Conservation (phyloP, 2,329 filamentous ascomycete genomes). For the Dactylellina parvicollis region DNA sequence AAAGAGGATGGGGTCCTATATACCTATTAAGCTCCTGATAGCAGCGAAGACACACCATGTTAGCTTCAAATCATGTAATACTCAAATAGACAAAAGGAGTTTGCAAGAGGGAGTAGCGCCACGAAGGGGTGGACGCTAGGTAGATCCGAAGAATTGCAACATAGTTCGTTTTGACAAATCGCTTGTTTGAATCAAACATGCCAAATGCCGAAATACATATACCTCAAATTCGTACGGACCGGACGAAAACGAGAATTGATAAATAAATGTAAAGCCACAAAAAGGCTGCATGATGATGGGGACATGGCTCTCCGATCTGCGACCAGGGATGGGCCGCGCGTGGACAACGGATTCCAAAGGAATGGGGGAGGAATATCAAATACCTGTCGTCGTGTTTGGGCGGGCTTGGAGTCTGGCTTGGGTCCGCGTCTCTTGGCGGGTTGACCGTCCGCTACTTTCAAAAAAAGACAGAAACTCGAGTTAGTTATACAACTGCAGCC, state of each 20-base stretch:
- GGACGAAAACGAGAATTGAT: conserved; percentile 16
- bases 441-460: conserved; percentile 75
- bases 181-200: conserved; percentile 13
- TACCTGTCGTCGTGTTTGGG: conserved; percentile 89
- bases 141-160: conserved; percentile 51
- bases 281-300: conserved; percentile 4
- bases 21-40: conserved; percentile 54
- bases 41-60: conserved; percentile 27
- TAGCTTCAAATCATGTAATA: conserved; percentile 39
- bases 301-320: conserved; percentile 48
- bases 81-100: conserved; percentile 37
- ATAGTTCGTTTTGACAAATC: conserved; percentile 52
- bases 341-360: conserved; percentile 19
- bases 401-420: conserved; percentile 95
- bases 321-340: conserved; percentile 21
- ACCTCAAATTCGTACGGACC: not conserved
- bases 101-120: conserved; percentile 19
- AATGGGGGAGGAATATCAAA: conserved; percentile 62
- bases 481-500: conserved; percentile 18
- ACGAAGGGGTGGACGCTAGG: conserved; percentile 22
- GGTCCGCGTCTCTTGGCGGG: conserved; percentile 88
- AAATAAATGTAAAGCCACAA: conserved; percentile 38
- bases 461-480: conserved; percentile 1
- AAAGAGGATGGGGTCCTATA: conserved; percentile 39
- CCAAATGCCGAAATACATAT: conserved; percentile 23